Evolutionary conservation across 2,329 filamentous ascomycete species (phyloP).

Genomic region (Penicillium digitatum): DNA sequence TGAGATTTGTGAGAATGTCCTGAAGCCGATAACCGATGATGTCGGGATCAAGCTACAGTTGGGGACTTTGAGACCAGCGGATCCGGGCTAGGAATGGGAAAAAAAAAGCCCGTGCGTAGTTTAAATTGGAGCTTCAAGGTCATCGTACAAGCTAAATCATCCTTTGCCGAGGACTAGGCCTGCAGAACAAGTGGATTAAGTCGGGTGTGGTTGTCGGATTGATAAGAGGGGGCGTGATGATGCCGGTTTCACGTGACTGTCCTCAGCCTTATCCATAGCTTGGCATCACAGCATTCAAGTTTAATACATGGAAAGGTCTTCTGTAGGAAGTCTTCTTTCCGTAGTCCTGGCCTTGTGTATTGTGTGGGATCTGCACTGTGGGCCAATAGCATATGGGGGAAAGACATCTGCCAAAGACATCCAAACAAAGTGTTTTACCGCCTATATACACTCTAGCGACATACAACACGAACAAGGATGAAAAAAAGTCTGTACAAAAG

Average conservation of each 20-base stretch:
- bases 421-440: too few species aligned
- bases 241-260: constrained; percentile 18
- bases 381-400: too few species aligned
- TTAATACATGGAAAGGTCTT: background rate
- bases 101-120: constrained; percentile 23
- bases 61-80: constrained; percentile 19
- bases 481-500: too few species aligned
- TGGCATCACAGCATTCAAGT: background rate
- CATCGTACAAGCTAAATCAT: constrained; percentile 31
- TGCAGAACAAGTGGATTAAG: constrained; percentile 17
- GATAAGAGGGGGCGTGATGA: constrained; percentile 23
- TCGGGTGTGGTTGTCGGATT: constrained; percentile 20
- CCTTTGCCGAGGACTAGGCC: constrained; percentile 15
- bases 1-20: background rate
- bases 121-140: constrained; percentile 17
- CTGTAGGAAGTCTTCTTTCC: too few species aligned
- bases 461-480: too few species aligned
- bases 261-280: constrained; percentile 16
- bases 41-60: constrained; percentile 26
- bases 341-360: background rate
- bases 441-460: too few species aligned
- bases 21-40: constrained; percentile 14
- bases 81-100: constrained; percentile 20
- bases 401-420: too few species aligned
- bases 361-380: background rate